A percentile compares a stretch with the other conserved stretches of the same genome.
These are phyloP conservation scores for Pinus albicaulis DNA, from an alignment of 75 land plant species.

Conservation along the genomic window DNA sequence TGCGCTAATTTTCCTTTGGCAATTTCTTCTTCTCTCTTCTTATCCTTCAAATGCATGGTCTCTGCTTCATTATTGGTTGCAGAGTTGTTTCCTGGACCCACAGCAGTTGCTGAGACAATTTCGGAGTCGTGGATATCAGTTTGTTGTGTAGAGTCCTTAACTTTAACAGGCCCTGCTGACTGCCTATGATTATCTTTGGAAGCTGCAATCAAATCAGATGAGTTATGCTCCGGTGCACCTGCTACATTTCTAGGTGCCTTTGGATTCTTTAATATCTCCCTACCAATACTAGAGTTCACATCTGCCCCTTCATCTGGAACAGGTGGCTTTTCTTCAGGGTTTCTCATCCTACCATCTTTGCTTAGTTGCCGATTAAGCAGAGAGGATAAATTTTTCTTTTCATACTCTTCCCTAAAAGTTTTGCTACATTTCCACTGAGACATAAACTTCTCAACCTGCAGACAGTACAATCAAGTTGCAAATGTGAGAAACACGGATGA, in stretches of 20 bases:
- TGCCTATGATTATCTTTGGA: conserved; percentile 12
- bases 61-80: conserved; percentile 16
- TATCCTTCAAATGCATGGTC: conserved; percentile 38
- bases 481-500: neutral
- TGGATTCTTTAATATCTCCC: conserved; percentile 3
- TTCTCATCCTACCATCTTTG: conserved; percentile 63
- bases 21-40: conserved; percentile 61
- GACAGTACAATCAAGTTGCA: neutral
- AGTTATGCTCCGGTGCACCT: conserved; percentile 12
- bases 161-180: neutral
- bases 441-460: conserved; percentile 59
- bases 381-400: conserved; percentile 43
- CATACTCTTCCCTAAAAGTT: conserved; percentile 62
- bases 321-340: conserved; percentile 62
- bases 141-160: neutral
- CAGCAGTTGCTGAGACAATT: conserved; percentile 3
- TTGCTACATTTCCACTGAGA: conserved; percentile 37
- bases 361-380: conserved; percentile 49
- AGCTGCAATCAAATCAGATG: conserved; percentile 5
- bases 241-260: conserved; percentile 12
- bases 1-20: conserved; percentile 49
- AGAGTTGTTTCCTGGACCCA: conserved; percentile 11
- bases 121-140: conserved; percentile 8
- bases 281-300: neutral
- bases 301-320: conserved; percentile 14